Conservation (phyloP, 352 stramenopile species). For the Halophytophthora polymorphica region DNA sequence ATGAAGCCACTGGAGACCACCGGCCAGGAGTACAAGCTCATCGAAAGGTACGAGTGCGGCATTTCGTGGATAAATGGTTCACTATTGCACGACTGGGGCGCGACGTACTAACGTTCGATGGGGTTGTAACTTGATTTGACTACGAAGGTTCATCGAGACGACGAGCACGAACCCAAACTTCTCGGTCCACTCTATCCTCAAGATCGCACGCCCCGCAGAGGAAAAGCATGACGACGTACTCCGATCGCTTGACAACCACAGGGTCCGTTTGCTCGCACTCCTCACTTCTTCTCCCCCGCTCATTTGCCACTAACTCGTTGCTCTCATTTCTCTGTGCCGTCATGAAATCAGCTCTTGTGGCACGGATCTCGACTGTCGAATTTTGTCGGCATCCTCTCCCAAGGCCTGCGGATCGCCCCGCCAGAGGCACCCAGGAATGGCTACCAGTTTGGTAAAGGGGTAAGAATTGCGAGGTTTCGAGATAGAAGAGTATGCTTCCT, state of each 20-base stretch:
- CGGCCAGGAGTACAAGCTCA: slow-evolving; percentile 47
- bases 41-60: slow-evolving; percentile 33
- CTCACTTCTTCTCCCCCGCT: no score
- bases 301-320: no score
- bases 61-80: background rate
- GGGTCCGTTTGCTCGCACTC: slow-evolving; percentile 27
- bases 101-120: no score
- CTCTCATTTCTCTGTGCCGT: slow-evolving; percentile 3
- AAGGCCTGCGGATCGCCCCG: slow-evolving; percentile 67
- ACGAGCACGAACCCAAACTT: slow-evolving; percentile 44
- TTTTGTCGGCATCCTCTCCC: slow-evolving; percentile 60
- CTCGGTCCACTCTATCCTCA: slow-evolving; percentile 50
- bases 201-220: slow-evolving; percentile 42
- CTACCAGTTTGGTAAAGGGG: slow-evolving; percentile 71
- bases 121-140: background rate
- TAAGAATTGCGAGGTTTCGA: slow-evolving; percentile 10
- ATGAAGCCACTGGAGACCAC: slow-evolving; percentile 39
- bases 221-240: slow-evolving; percentile 36
- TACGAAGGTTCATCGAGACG: slow-evolving; percentile 52
- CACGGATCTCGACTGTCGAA: slow-evolving; percentile 59
- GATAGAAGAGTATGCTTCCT: background rate
- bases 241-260: slow-evolving; percentile 49
- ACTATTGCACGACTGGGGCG: no score
- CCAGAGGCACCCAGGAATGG: slow-evolving; percentile 63
- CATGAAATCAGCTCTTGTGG: slow-evolving; percentile 39